phyloP scores from a whole-genome alignment of 163 green algal genomes.

The Trebouxiophyceae sp. region DNA sequence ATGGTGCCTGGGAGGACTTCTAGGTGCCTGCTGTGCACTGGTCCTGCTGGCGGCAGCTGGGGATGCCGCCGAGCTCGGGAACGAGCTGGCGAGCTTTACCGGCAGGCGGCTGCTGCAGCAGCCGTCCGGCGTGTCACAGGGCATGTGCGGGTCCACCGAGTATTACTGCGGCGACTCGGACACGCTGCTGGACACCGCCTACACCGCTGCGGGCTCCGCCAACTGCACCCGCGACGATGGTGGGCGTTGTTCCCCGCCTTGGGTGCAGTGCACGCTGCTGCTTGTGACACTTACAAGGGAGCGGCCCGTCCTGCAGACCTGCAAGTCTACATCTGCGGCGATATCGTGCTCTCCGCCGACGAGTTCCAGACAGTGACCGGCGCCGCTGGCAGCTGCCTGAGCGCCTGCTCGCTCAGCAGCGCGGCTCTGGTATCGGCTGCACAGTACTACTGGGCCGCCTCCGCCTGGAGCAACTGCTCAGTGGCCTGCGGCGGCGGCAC shows the following conservation, averaged over 20 bases:
- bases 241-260: too few relatives aligned
- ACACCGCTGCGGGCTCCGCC: conserved; percentile 4
- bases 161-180: conserved; percentile 16
- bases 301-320: conserved; percentile 1
- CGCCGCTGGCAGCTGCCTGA: conserved; percentile 4
- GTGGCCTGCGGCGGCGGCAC: conserved; percentile 13
- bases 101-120: not conserved
- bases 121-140: not conserved
- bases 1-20: too few relatives aligned
- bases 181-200: conserved; percentile 3
- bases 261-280: too few relatives aligned
- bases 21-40: too few relatives aligned
- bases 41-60: too few relatives aligned
- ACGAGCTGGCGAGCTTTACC: not conserved
- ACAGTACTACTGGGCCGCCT: conserved; percentile 19
- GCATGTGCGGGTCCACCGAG: conserved; percentile 16
- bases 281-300: not conserved
- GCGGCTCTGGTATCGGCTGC: conserved; percentile 2
- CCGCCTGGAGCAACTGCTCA: conserved; percentile 17
- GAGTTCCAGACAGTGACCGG: not conserved
- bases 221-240: conserved; percentile 8
- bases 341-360: conserved; percentile 4
- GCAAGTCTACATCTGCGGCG: conserved; percentile 12
- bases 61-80: too few relatives aligned
- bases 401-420: conserved; percentile 8